Conservation (phyloP, 345 rosid genomes). For the Lagerstroemia speciosa region DNA sequence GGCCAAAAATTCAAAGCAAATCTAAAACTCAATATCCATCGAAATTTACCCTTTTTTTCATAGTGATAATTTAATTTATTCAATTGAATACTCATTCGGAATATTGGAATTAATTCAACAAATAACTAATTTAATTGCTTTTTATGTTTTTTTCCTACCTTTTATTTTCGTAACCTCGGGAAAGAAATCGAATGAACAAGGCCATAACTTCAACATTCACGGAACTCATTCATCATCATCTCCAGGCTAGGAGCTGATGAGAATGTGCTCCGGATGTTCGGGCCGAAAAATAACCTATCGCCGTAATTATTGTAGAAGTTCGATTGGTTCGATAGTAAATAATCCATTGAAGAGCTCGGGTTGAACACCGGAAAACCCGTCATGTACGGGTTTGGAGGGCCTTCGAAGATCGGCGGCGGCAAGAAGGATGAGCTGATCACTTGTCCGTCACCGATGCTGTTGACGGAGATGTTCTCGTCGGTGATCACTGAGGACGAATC, state of each 20-base stretch:
- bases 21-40: too few species aligned
- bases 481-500: slow-evolving; percentile 70
- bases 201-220: slow-evolving; percentile 2
- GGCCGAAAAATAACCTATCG: not conserved
- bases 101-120: too few species aligned
- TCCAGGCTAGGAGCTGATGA: not conserved
- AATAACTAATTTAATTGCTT: too few species aligned
- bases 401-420: slow-evolving; percentile 27
- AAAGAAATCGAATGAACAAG: slow-evolving; percentile 1
- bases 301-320: not conserved
- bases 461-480: slow-evolving; percentile 43
- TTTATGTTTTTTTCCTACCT: too few species aligned
- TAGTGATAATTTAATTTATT: too few species aligned
- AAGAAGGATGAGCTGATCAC: slow-evolving; percentile 38
- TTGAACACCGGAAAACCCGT: slow-evolving; percentile 37
- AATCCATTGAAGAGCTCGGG: slow-evolving; percentile 33
- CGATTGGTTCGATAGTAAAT: slow-evolving; percentile 22
- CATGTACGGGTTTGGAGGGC: slow-evolving; percentile 28
- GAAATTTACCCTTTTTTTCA: too few species aligned
- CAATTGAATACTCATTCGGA: too few species aligned
- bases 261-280: not conserved
- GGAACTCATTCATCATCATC: slow-evolving; percentile 7
- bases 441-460: slow-evolving; percentile 25
- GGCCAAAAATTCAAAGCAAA: too few species aligned
- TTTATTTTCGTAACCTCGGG: too few species aligned